Evolutionary conservation across 208 protist genomes (phyloP), one percentile per base, ranked within the genome.

Genomic region (Angomonas deanei): DNA sequence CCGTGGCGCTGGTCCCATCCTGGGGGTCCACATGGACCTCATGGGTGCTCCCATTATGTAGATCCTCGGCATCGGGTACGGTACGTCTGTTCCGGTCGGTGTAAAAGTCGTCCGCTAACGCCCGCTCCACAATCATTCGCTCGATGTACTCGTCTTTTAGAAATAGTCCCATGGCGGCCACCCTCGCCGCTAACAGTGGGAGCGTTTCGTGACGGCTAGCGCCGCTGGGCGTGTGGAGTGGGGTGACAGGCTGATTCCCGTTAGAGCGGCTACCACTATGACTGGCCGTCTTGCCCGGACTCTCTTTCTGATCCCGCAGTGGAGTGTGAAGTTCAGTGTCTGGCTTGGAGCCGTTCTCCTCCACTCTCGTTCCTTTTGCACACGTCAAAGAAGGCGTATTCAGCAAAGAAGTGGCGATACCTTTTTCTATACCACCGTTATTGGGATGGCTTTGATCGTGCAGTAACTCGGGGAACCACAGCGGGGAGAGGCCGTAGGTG

Each of bases 81-180:
- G 47, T 30, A 4, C n/a, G 30, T 15, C 21, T 60, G 33, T 46
- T 33, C n/a, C n/a, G n/a, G n/a, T n/a, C n/a, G 10, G 19, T 55
- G 46, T 68, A 67, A n/a, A 34, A 13, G 21, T 46, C 55, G 3
- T 38, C 56, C 42, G 69, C 46, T 42, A 80, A 50, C 10, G 67
- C 64, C 17, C 84, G 70, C 57, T 88, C 72, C 49, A 94, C 46
- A 36, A 92, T 76, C 76, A 94, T 79, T 5, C 85, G 82, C 24
- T 94, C 88, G 58, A 94, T 70, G 64, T 94, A 94, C 49, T 94
- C 88, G 64, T 94, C 88, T 58, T 94, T 94, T 21, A 92, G 34
- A 60, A 81, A 84, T 23, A 91, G 72, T 10, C 76, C 84, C 0
- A 81, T 71, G 32, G 74, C 80, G 21, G 90, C 53, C 2, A 90